Conservation (phyloP, 768 basidiomycete species). For the Agaricus subrufescens region DNA sequence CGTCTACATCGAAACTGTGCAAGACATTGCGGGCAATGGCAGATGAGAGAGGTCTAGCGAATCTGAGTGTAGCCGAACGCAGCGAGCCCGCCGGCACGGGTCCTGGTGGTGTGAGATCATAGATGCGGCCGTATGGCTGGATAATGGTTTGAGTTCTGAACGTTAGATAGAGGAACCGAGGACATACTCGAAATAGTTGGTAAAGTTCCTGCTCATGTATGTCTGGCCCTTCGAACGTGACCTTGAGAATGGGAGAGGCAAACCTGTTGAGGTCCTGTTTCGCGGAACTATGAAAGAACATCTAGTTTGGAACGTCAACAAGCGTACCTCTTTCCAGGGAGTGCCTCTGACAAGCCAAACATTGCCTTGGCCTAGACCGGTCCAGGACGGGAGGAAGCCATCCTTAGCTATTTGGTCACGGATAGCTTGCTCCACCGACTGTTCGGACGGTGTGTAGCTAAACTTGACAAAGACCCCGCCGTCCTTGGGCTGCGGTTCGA, state of each 20-base stretch:
- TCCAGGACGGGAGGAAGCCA: slow-evolving; percentile 64
- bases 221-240: slow-evolving; percentile 90
- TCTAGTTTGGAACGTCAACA: not conserved
- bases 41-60: slow-evolving; percentile 60
- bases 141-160: not conserved
- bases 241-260: slow-evolving; percentile 64
- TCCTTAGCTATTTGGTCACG: slow-evolving; percentile 36
- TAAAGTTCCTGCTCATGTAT: slow-evolving; percentile 78
- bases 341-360: slow-evolving; percentile 73
- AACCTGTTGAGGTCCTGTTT: slow-evolving; percentile 80
- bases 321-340: slow-evolving; percentile 75
- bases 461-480: slow-evolving; percentile 85
- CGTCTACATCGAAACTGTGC: slow-evolving; percentile 54
- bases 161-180: not conserved
- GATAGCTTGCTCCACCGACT: slow-evolving; percentile 45
- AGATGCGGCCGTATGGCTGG: slow-evolving; percentile 76
- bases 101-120: slow-evolving; percentile 55
- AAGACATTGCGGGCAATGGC: slow-evolving; percentile 79
- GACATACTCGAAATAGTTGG: slow-evolving; percentile 66
- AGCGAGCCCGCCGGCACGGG: slow-evolving; percentile 62
- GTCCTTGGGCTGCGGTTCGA: slow-evolving; percentile 71
- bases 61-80: slow-evolving; percentile 63
- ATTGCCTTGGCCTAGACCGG: slow-evolving; percentile 42
- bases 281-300: not conserved
- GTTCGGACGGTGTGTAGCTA: slow-evolving; percentile 34